Conservation (phyloP, 768 basidiomycete genomes). For the Clathrus columnatus region DNA sequence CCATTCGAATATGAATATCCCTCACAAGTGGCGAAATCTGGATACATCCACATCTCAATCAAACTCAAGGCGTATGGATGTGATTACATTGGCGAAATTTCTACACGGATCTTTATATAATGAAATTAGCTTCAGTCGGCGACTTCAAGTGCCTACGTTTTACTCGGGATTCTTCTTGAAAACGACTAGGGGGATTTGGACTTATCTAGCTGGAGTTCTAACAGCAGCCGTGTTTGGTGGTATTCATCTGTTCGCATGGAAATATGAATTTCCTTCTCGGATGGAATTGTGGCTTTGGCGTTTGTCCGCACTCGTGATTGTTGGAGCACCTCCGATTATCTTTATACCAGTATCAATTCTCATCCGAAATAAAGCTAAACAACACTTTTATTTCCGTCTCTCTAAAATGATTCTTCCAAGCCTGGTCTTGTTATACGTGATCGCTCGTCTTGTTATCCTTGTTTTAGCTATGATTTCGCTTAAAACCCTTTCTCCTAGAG, state of each 20-base stretch:
- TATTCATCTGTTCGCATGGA: too few relatives aligned
- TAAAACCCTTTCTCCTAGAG: too few relatives aligned
- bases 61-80: not conserved
- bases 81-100: not conserved
- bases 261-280: slow-evolving; percentile 19
- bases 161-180: not conserved
- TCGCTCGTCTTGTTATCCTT: not conserved
- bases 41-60: too few relatives aligned
- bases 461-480: not conserved
- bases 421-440: not conserved
- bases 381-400: not conserved
- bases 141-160: not conserved
- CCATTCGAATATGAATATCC: not conserved
- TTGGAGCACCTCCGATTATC: slow-evolving; percentile 2
- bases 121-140: not conserved
- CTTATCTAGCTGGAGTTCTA: slow-evolving; percentile 22
- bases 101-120: not conserved
- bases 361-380: not conserved
- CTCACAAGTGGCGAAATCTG: not conserved
- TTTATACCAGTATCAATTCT: not conserved
- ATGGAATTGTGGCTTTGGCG: slow-evolving; percentile 21
- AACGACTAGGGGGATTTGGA: slow-evolving; percentile 21
- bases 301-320: slow-evolving; percentile 14
- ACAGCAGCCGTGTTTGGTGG: too few relatives aligned
- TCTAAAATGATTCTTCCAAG: not conserved